Conservation (phyloP, 179 eudicot species). For the Gypsophila paniculata region DNA sequence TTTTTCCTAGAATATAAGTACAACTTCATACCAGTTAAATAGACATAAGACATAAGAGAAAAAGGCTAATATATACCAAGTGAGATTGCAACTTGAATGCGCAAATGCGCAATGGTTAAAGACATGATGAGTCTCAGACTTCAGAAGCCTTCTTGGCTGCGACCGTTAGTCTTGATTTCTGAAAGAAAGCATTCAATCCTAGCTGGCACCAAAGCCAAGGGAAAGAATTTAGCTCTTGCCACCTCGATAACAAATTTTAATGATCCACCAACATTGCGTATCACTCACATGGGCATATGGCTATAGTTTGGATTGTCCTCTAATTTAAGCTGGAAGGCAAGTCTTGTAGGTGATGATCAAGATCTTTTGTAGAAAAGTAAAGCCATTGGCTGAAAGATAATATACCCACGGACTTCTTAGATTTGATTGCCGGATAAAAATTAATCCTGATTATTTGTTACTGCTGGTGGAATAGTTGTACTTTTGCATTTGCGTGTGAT, state of each 20-base stretch:
- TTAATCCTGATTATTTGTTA: not conserved
- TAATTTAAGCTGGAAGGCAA: not conserved
- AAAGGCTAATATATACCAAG: not conserved
- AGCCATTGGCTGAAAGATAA: not conserved
- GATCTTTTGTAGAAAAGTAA: not conserved
- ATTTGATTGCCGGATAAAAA: not conserved
- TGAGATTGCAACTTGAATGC: not conserved
- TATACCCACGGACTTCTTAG: not conserved
- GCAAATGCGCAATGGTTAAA: not conserved
- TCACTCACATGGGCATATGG: not conserved
- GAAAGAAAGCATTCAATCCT: not conserved
- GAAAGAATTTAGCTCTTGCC: constrained; percentile 1
- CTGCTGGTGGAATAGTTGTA: not conserved
- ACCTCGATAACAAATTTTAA: not conserved
- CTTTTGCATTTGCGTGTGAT: not conserved
- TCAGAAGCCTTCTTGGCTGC: not conserved
- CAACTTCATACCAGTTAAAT: not conserved
- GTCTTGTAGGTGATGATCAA: not conserved
- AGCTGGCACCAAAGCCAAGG: not conserved
- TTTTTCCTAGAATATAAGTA: not conserved
- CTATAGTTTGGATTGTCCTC: not conserved
- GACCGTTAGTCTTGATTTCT: not conserved
- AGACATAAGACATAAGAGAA: not conserved
- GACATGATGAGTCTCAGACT: not conserved
- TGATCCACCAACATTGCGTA: not conserved